Conservation (phyloP, 495 filamentous ascomycete species). For the Penicillium pulvis region DNA sequence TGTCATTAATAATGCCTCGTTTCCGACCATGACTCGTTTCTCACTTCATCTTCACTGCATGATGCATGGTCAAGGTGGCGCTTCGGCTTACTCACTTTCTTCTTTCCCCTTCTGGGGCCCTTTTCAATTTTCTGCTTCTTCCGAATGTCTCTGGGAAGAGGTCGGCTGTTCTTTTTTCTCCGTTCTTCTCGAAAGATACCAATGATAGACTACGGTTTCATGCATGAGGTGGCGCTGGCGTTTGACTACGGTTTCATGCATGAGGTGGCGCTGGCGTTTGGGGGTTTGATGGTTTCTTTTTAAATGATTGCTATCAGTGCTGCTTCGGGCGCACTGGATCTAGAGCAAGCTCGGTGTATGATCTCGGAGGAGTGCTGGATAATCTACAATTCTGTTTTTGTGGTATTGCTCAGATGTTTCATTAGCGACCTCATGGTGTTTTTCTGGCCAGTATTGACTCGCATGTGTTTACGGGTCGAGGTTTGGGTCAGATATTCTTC, state of each 20-base stretch:
- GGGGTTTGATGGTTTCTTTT: neutral
- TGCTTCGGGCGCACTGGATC: neutral
- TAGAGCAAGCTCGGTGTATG: neutral
- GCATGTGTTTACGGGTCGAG: neutral
- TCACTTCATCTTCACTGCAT: conserved; percentile 14
- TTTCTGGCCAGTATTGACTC: neutral
- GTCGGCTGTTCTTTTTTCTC: conserved; percentile 12
- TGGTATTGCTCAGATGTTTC: neutral
- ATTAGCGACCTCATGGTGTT: neutral
- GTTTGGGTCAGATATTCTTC: neutral
- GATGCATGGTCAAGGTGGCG: conserved; percentile 21
- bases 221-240: conserved; percentile 36
- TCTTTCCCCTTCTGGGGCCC: conserved; percentile 3
- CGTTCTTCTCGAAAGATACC: conserved; percentile 41
- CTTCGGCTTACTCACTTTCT: conserved; percentile 7
- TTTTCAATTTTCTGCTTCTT: conserved; percentile 6
- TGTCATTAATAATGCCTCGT: conserved; percentile 13
- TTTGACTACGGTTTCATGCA: conserved; percentile 36
- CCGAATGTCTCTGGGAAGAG: conserved; percentile 6
- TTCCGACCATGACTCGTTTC: conserved; percentile 10
- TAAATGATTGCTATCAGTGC: neutral
- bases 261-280: conserved; percentile 35
- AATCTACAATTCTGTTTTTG: neutral
- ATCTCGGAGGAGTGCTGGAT: neutral
- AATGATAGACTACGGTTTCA: conserved; percentile 43